Percentiles rank a stretch among this genome's conserved stretches.
phyloP scores from a whole-genome alignment of 2,329 filamentous ascomycete species.

The Nectriaceae sp. region DNA sequence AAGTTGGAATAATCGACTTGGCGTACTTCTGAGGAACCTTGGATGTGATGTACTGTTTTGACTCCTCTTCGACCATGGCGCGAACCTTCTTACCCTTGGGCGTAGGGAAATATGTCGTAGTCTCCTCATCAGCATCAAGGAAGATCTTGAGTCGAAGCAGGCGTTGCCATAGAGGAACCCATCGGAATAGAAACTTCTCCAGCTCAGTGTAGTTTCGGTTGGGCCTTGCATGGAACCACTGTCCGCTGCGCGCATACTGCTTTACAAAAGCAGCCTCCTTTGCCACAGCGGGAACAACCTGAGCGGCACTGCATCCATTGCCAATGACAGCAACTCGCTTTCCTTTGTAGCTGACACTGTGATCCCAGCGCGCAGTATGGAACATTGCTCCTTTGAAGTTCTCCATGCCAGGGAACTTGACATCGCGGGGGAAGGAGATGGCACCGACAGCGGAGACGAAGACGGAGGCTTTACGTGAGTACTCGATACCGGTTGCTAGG shows the following conservation, averaged over 20 bases:
- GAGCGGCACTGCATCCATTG: conserved; percentile 37
- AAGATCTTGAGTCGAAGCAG: conserved; percentile 12
- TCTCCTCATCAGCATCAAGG: conserved; percentile 11
- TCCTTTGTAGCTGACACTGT: conserved; percentile 23
- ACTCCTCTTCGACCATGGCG: conserved; percentile 9
- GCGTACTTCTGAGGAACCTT: conserved; percentile 8
- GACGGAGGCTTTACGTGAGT: conserved; percentile 16
- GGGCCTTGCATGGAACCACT: conserved; percentile 21
- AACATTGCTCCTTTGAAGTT: conserved; percentile 36
- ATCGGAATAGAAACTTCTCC: conserved; percentile 9
- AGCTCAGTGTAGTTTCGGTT: conserved; percentile 8
- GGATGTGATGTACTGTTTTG: conserved; percentile 12
- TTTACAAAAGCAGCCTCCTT: conserved; percentile 17
- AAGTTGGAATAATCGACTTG: conserved; percentile 7
- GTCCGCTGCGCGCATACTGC: conserved; percentile 18
- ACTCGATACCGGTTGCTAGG: conserved; percentile 14
- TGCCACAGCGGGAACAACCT: conserved; percentile 37
- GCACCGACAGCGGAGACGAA: conserved; percentile 32
- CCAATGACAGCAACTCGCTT: conserved; percentile 40
- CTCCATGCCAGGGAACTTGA: conserved; percentile 32
- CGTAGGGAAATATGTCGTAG: conserved; percentile 11
- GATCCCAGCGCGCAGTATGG: conserved; percentile 38
- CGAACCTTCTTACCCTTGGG: conserved; percentile 7
- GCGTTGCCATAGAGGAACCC: conserved; percentile 7
- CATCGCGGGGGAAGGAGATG: conserved; percentile 25